Conservation (phyloP, 768 basidiomycete species). For the Hysterangium stoloniferum region DNA sequence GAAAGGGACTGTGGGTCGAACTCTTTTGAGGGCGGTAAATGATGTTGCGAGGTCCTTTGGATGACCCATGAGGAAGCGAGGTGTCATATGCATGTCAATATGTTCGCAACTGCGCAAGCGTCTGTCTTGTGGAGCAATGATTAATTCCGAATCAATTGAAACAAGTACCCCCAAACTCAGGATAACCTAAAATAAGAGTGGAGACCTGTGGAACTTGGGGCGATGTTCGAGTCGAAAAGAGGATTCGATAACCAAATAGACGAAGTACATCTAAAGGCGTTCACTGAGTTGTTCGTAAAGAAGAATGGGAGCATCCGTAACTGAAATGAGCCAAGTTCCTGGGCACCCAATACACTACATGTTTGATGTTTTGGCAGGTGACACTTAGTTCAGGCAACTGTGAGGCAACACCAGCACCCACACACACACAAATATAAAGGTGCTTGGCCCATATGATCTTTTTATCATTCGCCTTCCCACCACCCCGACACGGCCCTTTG, state of each 20-base stretch:
- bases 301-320: too few species aligned
- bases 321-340: too few species aligned
- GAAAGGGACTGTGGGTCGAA: constrained; percentile 57
- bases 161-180: not conserved
- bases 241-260: too few species aligned
- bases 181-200: not conserved
- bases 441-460: not conserved
- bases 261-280: too few species aligned
- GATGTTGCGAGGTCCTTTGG: constrained; percentile 2
- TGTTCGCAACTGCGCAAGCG: not conserved
- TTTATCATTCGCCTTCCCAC: not conserved
- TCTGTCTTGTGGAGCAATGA: not conserved
- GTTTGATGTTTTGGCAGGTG: too few species aligned
- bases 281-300: too few species aligned
- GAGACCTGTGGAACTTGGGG: not conserved
- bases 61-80: too few species aligned
- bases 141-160: not conserved
- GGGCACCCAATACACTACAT: too few species aligned
- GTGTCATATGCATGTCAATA: too few species aligned
- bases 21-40: constrained; percentile 49
- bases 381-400: too few species aligned
- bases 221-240: not conserved
- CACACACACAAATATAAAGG: too few species aligned
- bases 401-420: too few species aligned
- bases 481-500: not conserved